Evolutionary conservation across 306 rosid genomes (phyloP).

Genomic region (Ormosia semicastrata): DNA sequence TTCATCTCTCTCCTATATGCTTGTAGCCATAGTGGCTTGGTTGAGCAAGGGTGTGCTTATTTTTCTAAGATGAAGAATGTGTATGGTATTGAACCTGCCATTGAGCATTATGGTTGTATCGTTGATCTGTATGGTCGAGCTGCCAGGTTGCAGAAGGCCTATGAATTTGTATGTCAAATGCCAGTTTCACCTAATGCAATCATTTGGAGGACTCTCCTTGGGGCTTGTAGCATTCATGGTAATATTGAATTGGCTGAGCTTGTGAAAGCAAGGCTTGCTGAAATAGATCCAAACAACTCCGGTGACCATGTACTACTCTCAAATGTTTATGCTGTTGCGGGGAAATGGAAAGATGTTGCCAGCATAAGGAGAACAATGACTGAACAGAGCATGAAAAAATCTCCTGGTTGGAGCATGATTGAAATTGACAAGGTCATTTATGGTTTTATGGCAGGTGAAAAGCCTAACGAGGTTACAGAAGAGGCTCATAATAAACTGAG

Average conservation of each 20-base stretch:
- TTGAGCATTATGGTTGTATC: slow-evolving; percentile 89
- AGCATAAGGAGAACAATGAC: slow-evolving; percentile 68
- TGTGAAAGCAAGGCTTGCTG: slow-evolving; percentile 67
- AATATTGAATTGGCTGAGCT: slow-evolving; percentile 63
- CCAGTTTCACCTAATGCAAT: slow-evolving; percentile 68
- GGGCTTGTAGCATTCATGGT: slow-evolving; percentile 92
- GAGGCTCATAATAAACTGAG: slow-evolving; percentile 67
- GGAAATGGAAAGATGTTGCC: slow-evolving; percentile 83
- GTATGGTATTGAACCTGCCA: slow-evolving; percentile 58
- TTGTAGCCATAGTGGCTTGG: slow-evolving; percentile 77
- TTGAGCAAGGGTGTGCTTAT: slow-evolving; percentile 58
- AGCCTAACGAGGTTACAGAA: slow-evolving; percentile 46
- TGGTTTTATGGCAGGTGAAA: slow-evolving; percentile 71
- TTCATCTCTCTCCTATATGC: slow-evolving; percentile 79
- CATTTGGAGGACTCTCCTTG: slow-evolving; percentile 88
- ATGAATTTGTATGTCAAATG: slow-evolving; percentile 63
- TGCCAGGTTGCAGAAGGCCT: slow-evolving; percentile 70
- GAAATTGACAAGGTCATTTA: slow-evolving; percentile 74
- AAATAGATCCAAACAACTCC: slow-evolving; percentile 72
- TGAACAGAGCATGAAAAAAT: slow-evolving; percentile 52
- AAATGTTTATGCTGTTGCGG: slow-evolving; percentile 69
- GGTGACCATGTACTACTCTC: slow-evolving; percentile 82
- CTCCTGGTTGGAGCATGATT: slow-evolving; percentile 83
- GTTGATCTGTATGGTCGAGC: slow-evolving; percentile 87
- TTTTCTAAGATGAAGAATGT: slow-evolving; percentile 61